These are phyloP conservation scores for Bauhinia variegata DNA, from an alignment of 306 rosid species.

Conservation along the genomic window DNA sequence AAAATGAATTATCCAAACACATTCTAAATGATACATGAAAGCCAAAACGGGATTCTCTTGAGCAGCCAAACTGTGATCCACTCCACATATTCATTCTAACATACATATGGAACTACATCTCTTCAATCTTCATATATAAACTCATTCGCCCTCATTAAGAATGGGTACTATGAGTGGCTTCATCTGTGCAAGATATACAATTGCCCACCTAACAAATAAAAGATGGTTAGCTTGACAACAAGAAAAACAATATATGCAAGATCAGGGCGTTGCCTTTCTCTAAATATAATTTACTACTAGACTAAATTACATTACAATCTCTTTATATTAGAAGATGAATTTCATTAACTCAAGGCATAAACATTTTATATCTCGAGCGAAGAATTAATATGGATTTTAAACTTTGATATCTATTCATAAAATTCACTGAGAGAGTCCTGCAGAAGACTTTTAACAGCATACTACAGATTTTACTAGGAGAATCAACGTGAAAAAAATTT, in stretches of 20 bases:
- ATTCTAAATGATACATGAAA: constrained; percentile 37
- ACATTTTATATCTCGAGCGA: too few relatives aligned
- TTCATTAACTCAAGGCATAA: too few relatives aligned
- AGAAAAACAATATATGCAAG: not conserved
- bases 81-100: constrained; percentile 9
- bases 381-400: too few relatives aligned
- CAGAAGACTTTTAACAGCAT: too few relatives aligned
- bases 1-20: too few relatives aligned
- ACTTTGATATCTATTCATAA: too few relatives aligned
- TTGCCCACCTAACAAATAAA: constrained; percentile 82
- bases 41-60: constrained; percentile 44
- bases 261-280: not conserved
- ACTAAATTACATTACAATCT: not conserved
- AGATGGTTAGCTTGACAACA: constrained; percentile 14
- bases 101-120: constrained; percentile 35
- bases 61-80: constrained; percentile 41
- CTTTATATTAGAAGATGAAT: too few relatives aligned
- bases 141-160: constrained; percentile 75
- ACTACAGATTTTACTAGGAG: too few relatives aligned
- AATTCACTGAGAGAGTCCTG: too few relatives aligned
- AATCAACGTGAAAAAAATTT: too few relatives aligned
- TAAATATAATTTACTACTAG: constrained; percentile 8
- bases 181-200: constrained; percentile 96
- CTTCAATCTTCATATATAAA: constrained; percentile 1
- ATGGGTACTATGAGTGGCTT: constrained; percentile 96